Conservation (phyloP, 306 rosid genomes). For the Canavalia ensiformis region DNA sequence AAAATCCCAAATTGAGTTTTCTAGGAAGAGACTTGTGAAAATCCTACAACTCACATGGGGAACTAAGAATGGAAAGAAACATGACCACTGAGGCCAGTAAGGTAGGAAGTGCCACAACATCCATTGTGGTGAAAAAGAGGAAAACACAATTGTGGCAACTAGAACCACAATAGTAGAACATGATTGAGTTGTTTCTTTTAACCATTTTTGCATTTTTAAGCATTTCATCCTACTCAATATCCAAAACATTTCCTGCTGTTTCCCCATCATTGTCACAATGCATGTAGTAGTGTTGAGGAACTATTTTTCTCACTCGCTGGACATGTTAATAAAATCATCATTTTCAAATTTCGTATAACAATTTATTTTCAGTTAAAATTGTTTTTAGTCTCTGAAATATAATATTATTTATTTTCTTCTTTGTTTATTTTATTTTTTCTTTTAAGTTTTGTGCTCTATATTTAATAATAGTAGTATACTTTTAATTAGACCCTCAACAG, state of each 20-base stretch:
- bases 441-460: no score
- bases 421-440: no score
- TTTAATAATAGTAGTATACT: neutral
- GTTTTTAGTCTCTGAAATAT: no score
- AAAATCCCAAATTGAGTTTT: constrained; percentile 46
- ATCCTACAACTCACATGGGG: constrained; percentile 46
- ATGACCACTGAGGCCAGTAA: constrained; percentile 54
- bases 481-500: no score
- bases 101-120: constrained; percentile 48
- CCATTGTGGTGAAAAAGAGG: constrained; percentile 52
- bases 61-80: constrained; percentile 52
- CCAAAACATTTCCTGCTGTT: constrained; percentile 41
- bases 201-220: constrained; percentile 41
- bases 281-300: constrained; percentile 32
- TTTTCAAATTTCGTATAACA: no score
- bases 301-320: constrained; percentile 34
- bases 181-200: constrained; percentile 42
- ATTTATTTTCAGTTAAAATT: no score
- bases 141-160: constrained; percentile 50
- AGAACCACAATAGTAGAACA: constrained; percentile 49
- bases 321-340: neutral
- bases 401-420: no score
- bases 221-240: neutral
- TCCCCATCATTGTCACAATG: neutral
- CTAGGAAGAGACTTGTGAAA: constrained; percentile 46